phyloP scores from a whole-genome alignment of 2,329 filamentous ascomycete genomes.

The Cordyceps cicadae region DNA sequence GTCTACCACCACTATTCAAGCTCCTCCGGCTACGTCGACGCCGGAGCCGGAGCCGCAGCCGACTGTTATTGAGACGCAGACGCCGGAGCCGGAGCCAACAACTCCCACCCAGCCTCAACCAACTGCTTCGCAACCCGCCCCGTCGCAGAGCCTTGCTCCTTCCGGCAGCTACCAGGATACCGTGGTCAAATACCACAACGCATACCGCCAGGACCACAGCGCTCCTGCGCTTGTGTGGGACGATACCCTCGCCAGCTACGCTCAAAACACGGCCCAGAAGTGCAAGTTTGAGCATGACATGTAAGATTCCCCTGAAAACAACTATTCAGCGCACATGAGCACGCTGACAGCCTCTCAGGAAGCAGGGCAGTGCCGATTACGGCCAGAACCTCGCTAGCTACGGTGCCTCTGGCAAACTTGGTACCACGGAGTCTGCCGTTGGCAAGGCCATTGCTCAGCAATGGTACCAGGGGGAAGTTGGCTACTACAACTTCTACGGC shows the following conservation, averaged over 20 bases:
- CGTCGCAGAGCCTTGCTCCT: conserved; percentile 2
- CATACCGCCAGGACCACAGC: conserved; percentile 77
- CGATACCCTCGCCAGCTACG: conserved; percentile 52
- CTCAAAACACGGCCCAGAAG: conserved; percentile 51
- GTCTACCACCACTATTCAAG: conserved; percentile 9
- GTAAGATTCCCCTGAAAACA: conserved; percentile 42
- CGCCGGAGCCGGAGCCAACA: conserved; percentile 9
- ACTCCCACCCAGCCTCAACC: neutral
- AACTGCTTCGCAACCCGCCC: neutral
- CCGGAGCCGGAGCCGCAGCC: conserved; percentile 10
- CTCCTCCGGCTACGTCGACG: conserved; percentile 3
- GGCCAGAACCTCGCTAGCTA: conserved; percentile 86
- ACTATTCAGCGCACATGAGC: neutral
- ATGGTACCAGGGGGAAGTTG: conserved; percentile 88
- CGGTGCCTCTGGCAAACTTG: conserved; percentile 33
- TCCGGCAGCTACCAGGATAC: conserved; percentile 26
- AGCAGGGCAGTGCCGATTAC: conserved; percentile 52
- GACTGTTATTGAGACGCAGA: conserved; percentile 11
- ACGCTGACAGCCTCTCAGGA: conserved; percentile 33
- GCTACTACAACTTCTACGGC: conserved; percentile 52
- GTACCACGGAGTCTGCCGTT: conserved; percentile 37
- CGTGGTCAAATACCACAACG: conserved; percentile 69
- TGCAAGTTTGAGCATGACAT: conserved; percentile 71
- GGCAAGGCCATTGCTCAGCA: conserved; percentile 64
- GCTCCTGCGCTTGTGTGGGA: conserved; percentile 59